Conservation (phyloP, 495 filamentous ascomycete genomes). For the Mycothermus thermophilus region DNA sequence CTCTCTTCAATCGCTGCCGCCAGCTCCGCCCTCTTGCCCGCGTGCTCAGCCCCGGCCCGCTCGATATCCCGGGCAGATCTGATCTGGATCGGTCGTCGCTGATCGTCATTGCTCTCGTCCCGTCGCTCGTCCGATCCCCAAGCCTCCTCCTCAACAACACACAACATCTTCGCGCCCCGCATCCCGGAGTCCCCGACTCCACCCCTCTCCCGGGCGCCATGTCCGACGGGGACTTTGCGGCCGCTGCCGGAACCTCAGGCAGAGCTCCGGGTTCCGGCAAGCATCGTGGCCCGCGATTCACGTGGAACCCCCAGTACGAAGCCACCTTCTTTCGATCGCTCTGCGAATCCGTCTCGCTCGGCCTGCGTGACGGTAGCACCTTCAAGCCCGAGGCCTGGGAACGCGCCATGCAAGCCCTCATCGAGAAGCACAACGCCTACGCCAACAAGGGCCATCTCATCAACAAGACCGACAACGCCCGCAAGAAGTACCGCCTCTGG, state of each 20-base stretch:
- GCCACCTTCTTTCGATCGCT: conserved; percentile 38
- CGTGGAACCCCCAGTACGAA: conserved; percentile 35
- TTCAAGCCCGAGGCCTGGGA: conserved; percentile 41
- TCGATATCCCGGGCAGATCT: too few relatives aligned
- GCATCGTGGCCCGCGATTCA: conserved; percentile 36
- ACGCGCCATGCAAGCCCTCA: conserved; percentile 31
- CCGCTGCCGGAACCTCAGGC: conserved; percentile 7
- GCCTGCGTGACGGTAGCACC: conserved; percentile 35
- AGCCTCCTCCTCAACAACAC: background rate
- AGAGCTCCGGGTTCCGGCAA: conserved; percentile 16
- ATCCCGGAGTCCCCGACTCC: too few relatives aligned
- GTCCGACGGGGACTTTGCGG: conserved; percentile 23
- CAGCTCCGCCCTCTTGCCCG: too few relatives aligned
- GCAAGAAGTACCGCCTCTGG: conserved; percentile 42
- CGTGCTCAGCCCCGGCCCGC: too few relatives aligned
- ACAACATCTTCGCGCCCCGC: too few relatives aligned
- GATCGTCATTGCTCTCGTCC: too few relatives aligned
- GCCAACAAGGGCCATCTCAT: conserved; percentile 38
- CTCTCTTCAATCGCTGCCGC: too few relatives aligned
- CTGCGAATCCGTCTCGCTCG: conserved; percentile 35
- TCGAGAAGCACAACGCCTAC: conserved; percentile 32
- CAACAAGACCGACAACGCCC: conserved; percentile 41
- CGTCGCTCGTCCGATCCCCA: too few relatives aligned
- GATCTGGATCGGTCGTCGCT: too few relatives aligned
- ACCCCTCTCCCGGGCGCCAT: conserved; percentile 10